phyloP scores from a whole-genome alignment of 768 basidiomycete genomes.

The Cystobasidiopsis lactophilus region DNA sequence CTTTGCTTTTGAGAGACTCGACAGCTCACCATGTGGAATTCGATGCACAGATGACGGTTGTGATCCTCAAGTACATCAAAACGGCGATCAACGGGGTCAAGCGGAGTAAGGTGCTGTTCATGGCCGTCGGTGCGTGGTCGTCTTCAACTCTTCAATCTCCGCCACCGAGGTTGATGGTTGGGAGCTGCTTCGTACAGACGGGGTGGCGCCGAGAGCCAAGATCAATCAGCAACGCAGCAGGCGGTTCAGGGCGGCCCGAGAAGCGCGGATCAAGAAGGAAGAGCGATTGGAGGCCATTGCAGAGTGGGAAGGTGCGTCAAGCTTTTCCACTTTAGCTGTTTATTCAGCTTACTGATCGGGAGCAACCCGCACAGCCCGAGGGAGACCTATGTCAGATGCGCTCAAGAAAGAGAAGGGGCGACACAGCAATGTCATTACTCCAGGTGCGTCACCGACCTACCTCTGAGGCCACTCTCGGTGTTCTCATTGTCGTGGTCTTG shows the following conservation, averaged over 20 bases:
- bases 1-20: no score
- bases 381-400: conserved; percentile 50
- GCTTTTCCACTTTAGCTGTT: no score
- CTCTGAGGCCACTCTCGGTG: no score
- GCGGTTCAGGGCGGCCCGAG: conserved; percentile 83
- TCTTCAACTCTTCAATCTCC: no score
- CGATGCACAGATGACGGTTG: conserved; percentile 97
- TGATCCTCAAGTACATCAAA: conserved; percentile 90
- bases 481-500: no score
- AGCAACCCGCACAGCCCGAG: conserved; percentile 60
- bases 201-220: conserved; percentile 92
- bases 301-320: conserved; percentile 42
- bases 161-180: no score
- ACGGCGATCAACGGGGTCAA: conserved; percentile 91
- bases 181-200: no score
- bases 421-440: conserved; percentile 98
- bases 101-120: conserved; percentile 82
- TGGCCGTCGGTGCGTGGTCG: no score
- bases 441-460: conserved; percentile 21
- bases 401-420: conserved; percentile 67
- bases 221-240: conserved; percentile 99
- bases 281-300: conserved; percentile 60
- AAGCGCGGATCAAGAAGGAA: conserved; percentile 81
- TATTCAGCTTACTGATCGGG: background rate
- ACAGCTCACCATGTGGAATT: no score